These are phyloP conservation scores for Setaria viridis DNA, from an alignment of 202 grass and related monocot genomes.

Conservation along the genomic window DNA sequence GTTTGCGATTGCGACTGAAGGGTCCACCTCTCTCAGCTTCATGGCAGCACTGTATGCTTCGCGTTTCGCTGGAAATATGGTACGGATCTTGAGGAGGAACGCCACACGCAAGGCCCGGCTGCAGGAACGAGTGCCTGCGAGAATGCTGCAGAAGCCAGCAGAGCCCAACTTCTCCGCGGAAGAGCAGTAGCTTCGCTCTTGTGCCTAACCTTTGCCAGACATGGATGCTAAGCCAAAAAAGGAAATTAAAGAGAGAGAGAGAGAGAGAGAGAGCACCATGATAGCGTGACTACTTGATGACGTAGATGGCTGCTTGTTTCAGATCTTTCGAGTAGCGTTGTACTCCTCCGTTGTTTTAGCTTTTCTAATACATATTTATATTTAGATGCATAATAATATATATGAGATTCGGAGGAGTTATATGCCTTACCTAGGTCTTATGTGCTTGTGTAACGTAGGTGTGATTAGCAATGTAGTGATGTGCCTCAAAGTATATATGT, in stretches of 20 bases:
- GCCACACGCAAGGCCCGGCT: slow-evolving; percentile 58
- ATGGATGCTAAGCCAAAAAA: too few species aligned
- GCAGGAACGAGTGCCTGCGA: slow-evolving; percentile 60
- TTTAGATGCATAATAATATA: too few species aligned
- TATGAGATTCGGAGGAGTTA: too few species aligned
- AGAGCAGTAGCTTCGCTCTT: slow-evolving; percentile 39
- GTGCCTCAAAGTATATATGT: not conserved
- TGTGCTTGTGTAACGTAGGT: not conserved
- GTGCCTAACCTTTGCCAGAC: too few species aligned
- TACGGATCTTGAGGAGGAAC: slow-evolving; percentile 67
- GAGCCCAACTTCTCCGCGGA: slow-evolving; percentile 64
- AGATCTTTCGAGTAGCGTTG: too few species aligned
- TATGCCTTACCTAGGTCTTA: not conserved
- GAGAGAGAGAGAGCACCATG: too few species aligned
- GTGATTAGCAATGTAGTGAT: slow-evolving; percentile 10
- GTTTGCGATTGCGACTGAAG: slow-evolving; percentile 63
- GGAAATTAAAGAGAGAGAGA: too few species aligned
- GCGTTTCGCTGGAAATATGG: slow-evolving; percentile 77
- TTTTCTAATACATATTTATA: too few species aligned
- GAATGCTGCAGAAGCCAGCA: slow-evolving; percentile 66
- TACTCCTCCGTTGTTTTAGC: too few species aligned
- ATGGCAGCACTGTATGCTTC: slow-evolving; percentile 74
- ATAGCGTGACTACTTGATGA: too few species aligned
- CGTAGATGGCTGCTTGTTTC: too few species aligned
- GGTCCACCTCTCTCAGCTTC: slow-evolving; percentile 64